These are phyloP conservation scores for Xerocomellus intermedius DNA, from an alignment of 768 basidiomycete genomes.

Conservation along the genomic window DNA sequence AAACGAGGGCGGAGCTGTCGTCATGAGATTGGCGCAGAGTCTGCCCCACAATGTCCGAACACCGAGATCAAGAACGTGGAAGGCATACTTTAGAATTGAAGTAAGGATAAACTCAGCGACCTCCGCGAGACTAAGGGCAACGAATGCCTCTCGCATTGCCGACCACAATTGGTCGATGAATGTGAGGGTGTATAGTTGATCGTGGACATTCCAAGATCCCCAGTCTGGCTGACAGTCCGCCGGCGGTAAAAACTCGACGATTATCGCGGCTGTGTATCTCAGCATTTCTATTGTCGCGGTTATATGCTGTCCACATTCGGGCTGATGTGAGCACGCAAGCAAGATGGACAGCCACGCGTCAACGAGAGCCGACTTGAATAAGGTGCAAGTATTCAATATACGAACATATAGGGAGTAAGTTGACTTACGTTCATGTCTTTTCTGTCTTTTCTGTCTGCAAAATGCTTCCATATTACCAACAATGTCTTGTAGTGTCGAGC, in stretches of 20 bases:
- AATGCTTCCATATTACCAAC: slow-evolving; percentile 37
- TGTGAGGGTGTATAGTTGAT: slow-evolving; percentile 39
- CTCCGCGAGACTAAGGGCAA: slow-evolving; percentile 37
- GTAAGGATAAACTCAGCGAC: slow-evolving; percentile 48
- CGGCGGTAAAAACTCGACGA: slow-evolving; percentile 37
- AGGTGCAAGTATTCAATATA: slow-evolving; percentile 3
- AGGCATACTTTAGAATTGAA: slow-evolving; percentile 43
- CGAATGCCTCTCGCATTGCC: slow-evolving; percentile 49
- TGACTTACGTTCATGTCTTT: slow-evolving; percentile 27
- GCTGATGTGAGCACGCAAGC: slow-evolving; percentile 46
- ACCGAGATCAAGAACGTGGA: slow-evolving; percentile 37
- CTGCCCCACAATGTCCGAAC: slow-evolving; percentile 46
- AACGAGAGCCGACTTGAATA: slow-evolving; percentile 38
- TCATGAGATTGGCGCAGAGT: slow-evolving; percentile 49
- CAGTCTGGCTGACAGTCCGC: slow-evolving; percentile 13
- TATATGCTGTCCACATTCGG: slow-evolving; percentile 38
- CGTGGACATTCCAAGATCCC: slow-evolving; percentile 21
- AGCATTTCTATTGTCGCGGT: slow-evolving; percentile 36
- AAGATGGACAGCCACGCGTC: slow-evolving; percentile 56
- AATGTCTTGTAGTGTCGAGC: slow-evolving; percentile 38
- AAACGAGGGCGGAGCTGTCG: slow-evolving; percentile 39
- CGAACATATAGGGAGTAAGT: neutral
- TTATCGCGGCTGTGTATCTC: slow-evolving; percentile 32
- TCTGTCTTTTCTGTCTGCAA: slow-evolving; percentile 20
- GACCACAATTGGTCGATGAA: slow-evolving; percentile 50